Evolutionary conservation across 345 rosid species (phyloP), one percentile per base, ranked within the genome.

Genomic region (Salix suchowensis): DNA sequence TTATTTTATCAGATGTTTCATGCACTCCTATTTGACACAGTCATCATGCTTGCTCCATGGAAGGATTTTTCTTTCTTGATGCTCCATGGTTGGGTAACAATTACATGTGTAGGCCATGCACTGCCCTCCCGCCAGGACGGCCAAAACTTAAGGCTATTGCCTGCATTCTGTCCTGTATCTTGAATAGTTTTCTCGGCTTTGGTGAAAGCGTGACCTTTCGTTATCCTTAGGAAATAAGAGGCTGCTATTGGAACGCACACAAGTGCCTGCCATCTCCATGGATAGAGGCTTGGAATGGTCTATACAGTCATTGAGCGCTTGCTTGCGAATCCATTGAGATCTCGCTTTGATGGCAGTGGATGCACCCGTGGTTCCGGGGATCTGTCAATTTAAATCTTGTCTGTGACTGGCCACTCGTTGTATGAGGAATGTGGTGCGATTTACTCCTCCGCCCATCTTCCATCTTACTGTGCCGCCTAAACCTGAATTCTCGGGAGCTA

Each of bases 61-160:
- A 52, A 61, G 64, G 34, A 70, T 5, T 9, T 70, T 30, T 69
- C 13, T 21, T 21, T 12, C 15, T 52, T 15, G 24, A 67, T 44
- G 60, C 44, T 48, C 19, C 62, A 15, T 16, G 30, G 80, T 42
- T 40, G 68, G 79, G 10, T 21, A 42, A 60, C 79, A 42, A 60
- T 11, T n/a, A 2, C 39, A 0, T 7, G 19, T 64, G 34, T 30
- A 44, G 74, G 75, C n/a, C 65, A 64, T 64, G 50, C 26, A 32
- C 23, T 32, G 70, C 26, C 70, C 54, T 55, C 73, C 67, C 40
- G 58, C 12, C 39, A 24, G 40, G 70, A 9, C 65, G 36, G 70
- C 74, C 48, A 46, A 48, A 62, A 77, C 23, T 70, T n/a, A 44
- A 34, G 19, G 32, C 67, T 48, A 71, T 65, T 71, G 70, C 65